A percentile compares a stretch with the other conserved stretches of the same genome.
phyloP scores from a whole-genome alignment of 345 rosid genomes.

The Bruguiera parviflora region DNA sequence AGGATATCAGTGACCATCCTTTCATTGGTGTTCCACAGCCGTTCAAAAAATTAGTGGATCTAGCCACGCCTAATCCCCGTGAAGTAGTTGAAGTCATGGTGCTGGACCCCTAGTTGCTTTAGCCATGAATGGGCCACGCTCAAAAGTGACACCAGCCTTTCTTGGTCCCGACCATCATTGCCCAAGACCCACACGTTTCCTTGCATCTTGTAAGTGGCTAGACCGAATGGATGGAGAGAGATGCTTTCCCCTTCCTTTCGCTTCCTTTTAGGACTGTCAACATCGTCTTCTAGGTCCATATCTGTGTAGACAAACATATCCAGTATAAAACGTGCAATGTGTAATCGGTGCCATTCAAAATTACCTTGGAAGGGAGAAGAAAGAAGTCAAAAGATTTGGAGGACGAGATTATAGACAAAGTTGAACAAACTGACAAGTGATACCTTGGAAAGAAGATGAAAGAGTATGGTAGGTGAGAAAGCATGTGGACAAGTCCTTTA shows the following conservation, averaged over 20 bases:
- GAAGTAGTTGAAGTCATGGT: slow-evolving; percentile 95
- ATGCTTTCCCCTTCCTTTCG: slow-evolving; percentile 63
- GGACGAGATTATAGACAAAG: not conserved
- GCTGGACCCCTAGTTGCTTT: slow-evolving; percentile 91
- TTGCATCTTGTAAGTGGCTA: slow-evolving; percentile 99
- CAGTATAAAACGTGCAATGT: not conserved
- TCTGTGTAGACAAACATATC: slow-evolving; percentile 28
- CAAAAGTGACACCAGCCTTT: slow-evolving; percentile 65
- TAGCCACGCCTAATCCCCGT: slow-evolving; percentile 65
- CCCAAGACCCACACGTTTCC: slow-evolving; percentile 88
- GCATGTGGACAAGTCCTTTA: slow-evolving; percentile 92
- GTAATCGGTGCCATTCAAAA: not conserved
- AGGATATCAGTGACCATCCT: slow-evolving; percentile 11
- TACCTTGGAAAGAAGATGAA: slow-evolving; percentile 96
- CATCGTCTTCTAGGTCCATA: slow-evolving; percentile 70
- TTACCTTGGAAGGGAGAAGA: not conserved
- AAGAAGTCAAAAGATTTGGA: too few species aligned
- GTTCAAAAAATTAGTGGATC: slow-evolving; percentile 4
- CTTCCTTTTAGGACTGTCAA: slow-evolving; percentile 39
- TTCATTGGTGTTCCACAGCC: slow-evolving; percentile 7
- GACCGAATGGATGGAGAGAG: slow-evolving; percentile 75
- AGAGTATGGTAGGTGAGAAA: slow-evolving; percentile 96
- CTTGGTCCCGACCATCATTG: slow-evolving; percentile 74
- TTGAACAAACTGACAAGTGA: not conserved
- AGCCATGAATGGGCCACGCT: slow-evolving; percentile 99